phyloP scores from a whole-genome alignment of 768 basidiomycete genomes.

The Boletus pseudopeckii region DNA sequence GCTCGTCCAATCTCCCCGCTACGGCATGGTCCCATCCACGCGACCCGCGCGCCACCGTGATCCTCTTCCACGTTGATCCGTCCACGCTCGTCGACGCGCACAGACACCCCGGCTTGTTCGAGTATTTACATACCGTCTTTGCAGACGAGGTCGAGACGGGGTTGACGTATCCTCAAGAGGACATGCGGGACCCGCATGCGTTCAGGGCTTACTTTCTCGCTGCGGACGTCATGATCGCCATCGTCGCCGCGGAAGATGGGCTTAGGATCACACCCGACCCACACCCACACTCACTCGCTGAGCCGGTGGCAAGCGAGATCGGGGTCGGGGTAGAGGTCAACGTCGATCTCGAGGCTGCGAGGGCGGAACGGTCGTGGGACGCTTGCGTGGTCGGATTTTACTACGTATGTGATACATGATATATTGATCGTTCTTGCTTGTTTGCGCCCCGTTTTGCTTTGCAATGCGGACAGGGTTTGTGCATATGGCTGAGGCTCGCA shows the following conservation, averaged over 20 bases:
- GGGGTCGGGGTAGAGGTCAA: constrained; percentile 3
- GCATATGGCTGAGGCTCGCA: not conserved
- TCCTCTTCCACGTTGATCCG: constrained; percentile 38
- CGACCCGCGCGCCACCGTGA: constrained; percentile 18
- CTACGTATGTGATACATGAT: constrained; percentile 50
- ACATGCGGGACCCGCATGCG: constrained; percentile 43
- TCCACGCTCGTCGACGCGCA: constrained; percentile 13
- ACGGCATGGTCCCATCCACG: constrained; percentile 44
- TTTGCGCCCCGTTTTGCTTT: not conserved
- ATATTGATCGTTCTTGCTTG: not conserved
- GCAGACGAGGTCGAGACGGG: constrained; percentile 74
- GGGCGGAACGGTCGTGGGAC: constrained; percentile 56
- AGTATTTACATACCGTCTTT: constrained; percentile 61
- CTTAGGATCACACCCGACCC: not conserved
- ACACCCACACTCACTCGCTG: not conserved
- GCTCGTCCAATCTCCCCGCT: constrained; percentile 37
- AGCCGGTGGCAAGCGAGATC: not conserved
- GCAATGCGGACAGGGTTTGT: not conserved
- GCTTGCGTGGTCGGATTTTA: constrained; percentile 74
- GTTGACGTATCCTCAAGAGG: constrained; percentile 83
- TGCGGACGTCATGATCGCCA: constrained; percentile 70
- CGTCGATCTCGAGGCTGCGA: constrained; percentile 41
- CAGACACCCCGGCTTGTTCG: constrained; percentile 48
- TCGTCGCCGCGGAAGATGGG: constrained; percentile 24
- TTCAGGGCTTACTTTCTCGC: constrained; percentile 79